Evolutionary conservation across 805 yeast genomes (phyloP), one percentile per base, ranked within the genome.

Genomic region (Komagataella phaffii): DNA sequence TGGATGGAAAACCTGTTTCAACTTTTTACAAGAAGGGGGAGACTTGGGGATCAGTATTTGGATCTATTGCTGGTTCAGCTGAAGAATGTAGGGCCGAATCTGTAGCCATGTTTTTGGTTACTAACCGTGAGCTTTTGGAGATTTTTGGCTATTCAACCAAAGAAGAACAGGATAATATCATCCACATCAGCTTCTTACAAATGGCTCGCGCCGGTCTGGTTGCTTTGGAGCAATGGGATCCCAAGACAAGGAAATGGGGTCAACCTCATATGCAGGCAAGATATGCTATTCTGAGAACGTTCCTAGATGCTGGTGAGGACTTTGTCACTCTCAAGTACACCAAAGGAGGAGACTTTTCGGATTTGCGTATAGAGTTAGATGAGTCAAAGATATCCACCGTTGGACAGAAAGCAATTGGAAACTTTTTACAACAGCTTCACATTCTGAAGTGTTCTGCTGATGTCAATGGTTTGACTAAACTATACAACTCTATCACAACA

Each of bases 191-290:
- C 14, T 85, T 81, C 57, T 68, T 88, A 56, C 81, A 79, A 56
- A 88, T 88, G 96, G 85, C 88, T 23, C 76, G 96, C 58, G 96
- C 96, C 5, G 96, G 96, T 53, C 70, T 88, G 49, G 61, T 85
- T 43, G 91, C 86, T 6, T 73, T 88, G 61, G 95, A 88, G 65
- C 86, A 76, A 64, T 88, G 95, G 88, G 95, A 88, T 65, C 96
- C 96, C 45, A 67, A 67, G 47, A 75, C 87, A 24, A 70, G 72
- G 53, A 88, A 87, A 67, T 88, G 96, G 96, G 96, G 96, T 30
- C 96, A 88, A 69, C 82, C 96, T 12, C 96, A 88, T 64, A 87
- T 88, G 88, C 95, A 88, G 69, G 96, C 96, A 3, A 75, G 96
- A 65, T 88, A 76, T 67, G 87, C 93, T 36, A 88, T 88, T 58